Percentiles rank a stretch among this genome's conserved stretches.
Evolutionary conservation across 768 basidiomycete species (phyloP).

Genomic region (Leccinum variicolor): DNA sequence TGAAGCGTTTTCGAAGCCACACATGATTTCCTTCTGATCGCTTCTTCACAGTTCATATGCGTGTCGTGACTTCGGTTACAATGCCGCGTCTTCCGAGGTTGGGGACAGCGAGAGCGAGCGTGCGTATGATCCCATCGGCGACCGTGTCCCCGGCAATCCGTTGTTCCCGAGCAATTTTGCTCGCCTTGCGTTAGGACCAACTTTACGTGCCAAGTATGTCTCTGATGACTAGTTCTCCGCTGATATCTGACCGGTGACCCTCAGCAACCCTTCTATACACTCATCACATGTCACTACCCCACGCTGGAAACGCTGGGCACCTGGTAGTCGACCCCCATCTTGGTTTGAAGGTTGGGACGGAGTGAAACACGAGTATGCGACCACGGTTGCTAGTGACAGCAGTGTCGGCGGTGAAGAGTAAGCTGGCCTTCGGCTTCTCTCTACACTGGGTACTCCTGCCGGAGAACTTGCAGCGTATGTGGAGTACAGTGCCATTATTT

Average conservation of each 20-base stretch:
- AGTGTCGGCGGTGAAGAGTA: slow-evolving; percentile 26
- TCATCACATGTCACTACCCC: slow-evolving; percentile 11
- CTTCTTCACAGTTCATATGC: slow-evolving; percentile 10
- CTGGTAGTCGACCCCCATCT: slow-evolving; percentile 31
- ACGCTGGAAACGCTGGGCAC: slow-evolving; percentile 25
- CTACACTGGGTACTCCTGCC: no score
- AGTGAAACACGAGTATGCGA: slow-evolving; percentile 41
- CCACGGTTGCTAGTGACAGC: slow-evolving; percentile 38
- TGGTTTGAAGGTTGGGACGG: slow-evolving; percentile 43
- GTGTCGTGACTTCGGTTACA: slow-evolving; percentile 14
- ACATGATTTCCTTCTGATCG: not conserved
- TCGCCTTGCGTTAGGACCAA: slow-evolving; percentile 61
- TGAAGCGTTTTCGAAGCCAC: slow-evolving; percentile 4
- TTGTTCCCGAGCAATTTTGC: slow-evolving; percentile 83
- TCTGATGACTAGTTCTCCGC: not conserved
- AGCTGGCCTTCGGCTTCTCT: not conserved
- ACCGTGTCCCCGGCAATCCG: slow-evolving; percentile 69
- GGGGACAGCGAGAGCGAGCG: slow-evolving; percentile 29
- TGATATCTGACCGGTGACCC: not conserved
- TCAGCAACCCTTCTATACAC: slow-evolving; percentile 27
- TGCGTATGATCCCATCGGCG: slow-evolving; percentile 51
- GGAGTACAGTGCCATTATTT: not conserved
- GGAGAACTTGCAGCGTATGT: not conserved
- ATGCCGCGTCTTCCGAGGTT: slow-evolving; percentile 15
- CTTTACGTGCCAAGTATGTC: slow-evolving; percentile 53